Base-by-base conservation (phyloP, 805 yeast species). In the Yamadazyma paraphyllophila region DNA sequence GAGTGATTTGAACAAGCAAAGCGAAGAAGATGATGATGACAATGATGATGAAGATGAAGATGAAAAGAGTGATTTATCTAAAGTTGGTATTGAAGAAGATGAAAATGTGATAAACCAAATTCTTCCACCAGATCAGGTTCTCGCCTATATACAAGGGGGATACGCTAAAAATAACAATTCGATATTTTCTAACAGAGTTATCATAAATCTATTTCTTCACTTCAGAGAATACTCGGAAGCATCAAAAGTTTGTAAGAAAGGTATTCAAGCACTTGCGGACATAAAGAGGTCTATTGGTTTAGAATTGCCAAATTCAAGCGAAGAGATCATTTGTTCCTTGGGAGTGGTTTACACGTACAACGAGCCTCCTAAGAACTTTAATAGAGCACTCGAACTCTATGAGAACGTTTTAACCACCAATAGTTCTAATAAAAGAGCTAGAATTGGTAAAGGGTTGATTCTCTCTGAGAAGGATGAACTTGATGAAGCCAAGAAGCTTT, bases 361-460 rank as follows among this genome's bases (percentile, higher is more conserved):
- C 57, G 96, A 92, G 61, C 86, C 97, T 0, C 99, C 98, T 9
- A 89, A 89, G 62, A 87, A 92, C 63, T 88, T 80, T 57, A 72
- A 78, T 2, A 73, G 83, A 20, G 98, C 99, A 0, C 59, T 85
- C 25, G 80, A 79, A 40, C 62, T 90, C 12, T 94, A 85, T 62
- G 85, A 85, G 31, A 67, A 71, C 17, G 80, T 90, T 2, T 68
- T 88, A 20, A 51, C 49, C 13, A 56, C 55, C 3, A 69, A 66
- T 46, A 74, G 76, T 4, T 55, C 62, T 4, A 80, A 82, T 54
- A 65, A 76, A 4, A 74, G 73, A 39, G 96, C 96, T 0, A 72
- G 78, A 45, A 75, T 91, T 33, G 98, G 98, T 10, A 87, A 85
- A 60, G 95, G 94, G 1, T 67, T 86, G 53, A 86, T 94, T 50